Percentiles rank a stretch among this genome's conserved stretches.
These are phyloP conservation scores for Recurvomyces mirabilis DNA, from an alignment of 495 filamentous ascomycete species.

Conservation along the genomic window DNA sequence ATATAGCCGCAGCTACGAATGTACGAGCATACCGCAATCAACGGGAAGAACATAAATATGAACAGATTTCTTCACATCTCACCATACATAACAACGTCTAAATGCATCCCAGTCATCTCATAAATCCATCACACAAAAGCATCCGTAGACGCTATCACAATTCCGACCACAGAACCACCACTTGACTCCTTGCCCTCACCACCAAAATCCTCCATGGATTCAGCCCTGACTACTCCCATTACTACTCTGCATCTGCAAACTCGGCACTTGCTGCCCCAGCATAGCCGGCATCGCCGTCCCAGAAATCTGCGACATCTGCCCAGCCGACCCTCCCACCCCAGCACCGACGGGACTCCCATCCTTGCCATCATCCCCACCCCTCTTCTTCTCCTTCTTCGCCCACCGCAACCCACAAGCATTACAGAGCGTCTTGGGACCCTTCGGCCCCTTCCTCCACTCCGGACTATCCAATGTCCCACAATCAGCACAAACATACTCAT, in stretches of 20 bases:
- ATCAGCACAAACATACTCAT: conserved; percentile 93
- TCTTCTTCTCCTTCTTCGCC: conserved; percentile 40
- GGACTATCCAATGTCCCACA: conserved; percentile 78
- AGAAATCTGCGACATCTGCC: neutral
- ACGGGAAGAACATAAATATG: too few species aligned
- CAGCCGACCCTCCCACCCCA: neutral
- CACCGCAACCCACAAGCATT: conserved; percentile 73
- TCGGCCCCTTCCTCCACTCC: conserved; percentile 93
- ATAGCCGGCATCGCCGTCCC: neutral
- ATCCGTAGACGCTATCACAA: conserved; percentile 1
- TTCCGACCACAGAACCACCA: neutral
- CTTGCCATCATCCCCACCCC: conserved; percentile 17
- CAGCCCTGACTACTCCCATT: conserved; percentile 19
- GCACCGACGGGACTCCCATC: conserved; percentile 5
- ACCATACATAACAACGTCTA: neutral
- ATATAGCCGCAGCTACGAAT: too few species aligned
- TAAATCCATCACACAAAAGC: neutral
- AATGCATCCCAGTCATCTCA: too few species aligned
- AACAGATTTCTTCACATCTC: neutral
- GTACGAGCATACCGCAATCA: too few species aligned
- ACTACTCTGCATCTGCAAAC: conserved; percentile 13
- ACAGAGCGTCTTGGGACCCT: conserved; percentile 89
- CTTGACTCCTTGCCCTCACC: neutral
- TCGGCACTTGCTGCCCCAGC: conserved; percentile 6
- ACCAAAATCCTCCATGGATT: too few species aligned